Conservation (phyloP, 1,284 basidiomycete genomes). For the Rhizoctonia solani region DNA sequence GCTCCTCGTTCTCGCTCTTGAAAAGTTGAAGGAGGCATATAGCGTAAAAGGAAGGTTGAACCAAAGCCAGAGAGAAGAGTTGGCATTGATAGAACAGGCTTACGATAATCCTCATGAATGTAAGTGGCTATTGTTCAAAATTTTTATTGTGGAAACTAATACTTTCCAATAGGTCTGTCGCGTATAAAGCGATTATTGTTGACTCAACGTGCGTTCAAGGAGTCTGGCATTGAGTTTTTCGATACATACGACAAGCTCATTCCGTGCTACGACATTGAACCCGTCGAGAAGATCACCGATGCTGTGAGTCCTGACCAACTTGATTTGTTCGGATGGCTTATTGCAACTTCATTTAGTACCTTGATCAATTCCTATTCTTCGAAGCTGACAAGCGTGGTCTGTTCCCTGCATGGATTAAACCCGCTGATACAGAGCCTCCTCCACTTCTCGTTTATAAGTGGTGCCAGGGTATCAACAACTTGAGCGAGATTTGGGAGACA, state of each 20-base stretch:
- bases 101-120: conserved; percentile 95
- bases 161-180: conserved; percentile 65
- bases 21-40: conserved; percentile 97
- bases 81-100: conserved; percentile 94
- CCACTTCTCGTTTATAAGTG: conserved; percentile 97
- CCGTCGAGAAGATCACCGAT: conserved; percentile 98
- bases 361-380: conserved; percentile 78
- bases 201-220: conserved; percentile 97
- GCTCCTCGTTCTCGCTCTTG: conserved; percentile 88
- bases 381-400: conserved; percentile 95
- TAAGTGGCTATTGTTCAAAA: conserved; percentile 43
- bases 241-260: conserved; percentile 97
- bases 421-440: conserved; percentile 93
- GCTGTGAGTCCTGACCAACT: conserved; percentile 58
- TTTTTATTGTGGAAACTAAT: conserved; percentile 27
- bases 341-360: conserved; percentile 58
- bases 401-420: conserved; percentile 98
- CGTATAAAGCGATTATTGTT: conserved; percentile 94
- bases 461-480: conserved; percentile 92
- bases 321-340: conserved; percentile 38
- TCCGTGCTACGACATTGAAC: conserved; percentile 97
- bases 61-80: conserved; percentile 94
- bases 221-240: conserved; percentile 92
- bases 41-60: conserved; percentile 96
- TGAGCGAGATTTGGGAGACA: conserved; percentile 96